Conservation (phyloP, 805 yeast species). For the Nakazawaea peltata region DNA sequence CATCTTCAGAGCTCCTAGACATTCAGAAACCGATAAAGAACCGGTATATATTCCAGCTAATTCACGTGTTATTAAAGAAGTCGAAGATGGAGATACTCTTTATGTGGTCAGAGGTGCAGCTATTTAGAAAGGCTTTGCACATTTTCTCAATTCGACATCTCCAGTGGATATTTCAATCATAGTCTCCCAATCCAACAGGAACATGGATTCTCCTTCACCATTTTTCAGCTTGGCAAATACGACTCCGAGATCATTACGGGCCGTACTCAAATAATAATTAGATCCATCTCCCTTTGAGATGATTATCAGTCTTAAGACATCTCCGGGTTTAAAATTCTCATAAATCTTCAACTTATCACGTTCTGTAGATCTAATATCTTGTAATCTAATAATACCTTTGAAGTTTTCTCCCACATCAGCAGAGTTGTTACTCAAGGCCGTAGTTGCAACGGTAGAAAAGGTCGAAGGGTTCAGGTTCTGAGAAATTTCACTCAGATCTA, state of each 20-base stretch:
- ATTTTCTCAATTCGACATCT: constrained; percentile 68
- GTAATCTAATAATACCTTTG: constrained; percentile 77
- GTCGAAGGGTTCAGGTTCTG: background rate
- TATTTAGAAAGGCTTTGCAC: constrained; percentile 75
- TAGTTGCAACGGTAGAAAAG: constrained; percentile 23
- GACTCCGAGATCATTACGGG: constrained; percentile 88
- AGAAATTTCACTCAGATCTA: constrained; percentile 1
- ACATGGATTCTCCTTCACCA: constrained; percentile 67
- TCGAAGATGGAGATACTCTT: constrained; percentile 41
- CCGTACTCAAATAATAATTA: constrained; percentile 83
- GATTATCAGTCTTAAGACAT: constrained; percentile 76
- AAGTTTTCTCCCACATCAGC: constrained; percentile 81
- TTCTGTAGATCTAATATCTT: constrained; percentile 87
- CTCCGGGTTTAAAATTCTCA: constrained; percentile 86
- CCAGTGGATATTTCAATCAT: constrained; percentile 81
- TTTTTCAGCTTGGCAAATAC: constrained; percentile 74
- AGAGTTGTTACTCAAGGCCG: constrained; percentile 36
- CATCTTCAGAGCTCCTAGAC: constrained; percentile 30
- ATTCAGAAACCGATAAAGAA: constrained; percentile 17
- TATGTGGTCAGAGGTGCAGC: constrained; percentile 44
- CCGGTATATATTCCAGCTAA: constrained; percentile 25
- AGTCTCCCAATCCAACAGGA: constrained; percentile 92
- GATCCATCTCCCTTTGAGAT: constrained; percentile 91
- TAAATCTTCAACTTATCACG: constrained; percentile 77
- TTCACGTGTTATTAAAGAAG: constrained; percentile 29